Base-by-base conservation (phyloP, 805 yeast species). In the Kurtzmaniella fragi region DNA sequence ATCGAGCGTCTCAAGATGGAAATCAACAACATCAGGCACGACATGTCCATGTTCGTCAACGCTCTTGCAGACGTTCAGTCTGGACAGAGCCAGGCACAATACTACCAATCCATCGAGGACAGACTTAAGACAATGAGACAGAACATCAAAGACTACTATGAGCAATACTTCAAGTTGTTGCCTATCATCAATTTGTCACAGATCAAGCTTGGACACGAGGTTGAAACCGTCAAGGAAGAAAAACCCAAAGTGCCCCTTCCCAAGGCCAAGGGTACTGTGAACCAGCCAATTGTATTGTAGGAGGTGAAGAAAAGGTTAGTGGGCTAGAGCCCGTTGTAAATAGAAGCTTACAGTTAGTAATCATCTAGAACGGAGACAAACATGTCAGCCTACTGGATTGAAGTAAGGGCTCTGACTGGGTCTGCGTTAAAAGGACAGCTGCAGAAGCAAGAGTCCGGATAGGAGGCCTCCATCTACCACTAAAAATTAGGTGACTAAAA, bases 151-250 rank as follows among this genome's bases (percentile, higher is more conserved):
- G 64, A 62, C 3, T 75, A 74, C 42, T 64, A 70, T 43, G 56
- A 48, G 5, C 61, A 70, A 37, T 76, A 73, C 50, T 70, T 64
- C 37, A 57, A 68, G 40, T 54, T 76, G 13, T 53, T 73, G 2
- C 80, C 82, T 3, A 63, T 76, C 31, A 70, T 76, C 32, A 63
- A 75, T 44, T 62, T 72, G 43, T 64, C 79, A 1, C 78, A 75
- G 49, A 64, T 71, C 26, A 72, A 70, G 42, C 56, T 69, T 35
- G 80, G 80, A 0, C 64, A 71, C 41, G 75, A 70, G 31, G 78
- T 71, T 3, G 78, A 73, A 45, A 67, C 61, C 10, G 54, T 60
- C n/a, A 61, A 68, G n/a, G 56, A 50, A 39, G 32, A 27, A 28
- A 11, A 11, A n/a, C 40, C 37, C 12, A 26, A 36, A 5, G 27